phyloP scores from a whole-genome alignment of 129 eudicot species.

The Kitagawia praeruptora region DNA sequence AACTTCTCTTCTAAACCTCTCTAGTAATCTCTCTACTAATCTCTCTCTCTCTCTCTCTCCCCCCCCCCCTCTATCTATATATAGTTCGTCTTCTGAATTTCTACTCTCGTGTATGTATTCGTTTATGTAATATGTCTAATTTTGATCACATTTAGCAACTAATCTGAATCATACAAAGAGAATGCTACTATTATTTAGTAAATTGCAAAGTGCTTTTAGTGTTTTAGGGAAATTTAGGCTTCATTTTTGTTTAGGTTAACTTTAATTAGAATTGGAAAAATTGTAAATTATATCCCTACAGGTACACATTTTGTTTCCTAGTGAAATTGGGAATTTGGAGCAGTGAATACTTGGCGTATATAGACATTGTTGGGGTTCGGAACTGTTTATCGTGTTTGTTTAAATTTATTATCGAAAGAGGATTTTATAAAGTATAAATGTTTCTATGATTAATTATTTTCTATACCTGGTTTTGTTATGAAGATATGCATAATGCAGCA shows the following conservation, averaged over 20 bases:
- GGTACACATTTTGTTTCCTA: background rate
- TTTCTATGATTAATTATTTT: background rate
- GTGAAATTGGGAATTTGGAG: background rate
- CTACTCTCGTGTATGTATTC: background rate
- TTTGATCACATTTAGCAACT: background rate
- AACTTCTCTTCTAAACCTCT: background rate
- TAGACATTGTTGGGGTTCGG: background rate
- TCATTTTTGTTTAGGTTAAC: background rate
- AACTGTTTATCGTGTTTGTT: background rate
- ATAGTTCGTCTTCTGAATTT: background rate
- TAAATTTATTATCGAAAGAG: background rate
- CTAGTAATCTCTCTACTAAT: background rate
- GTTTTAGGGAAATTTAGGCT: background rate
- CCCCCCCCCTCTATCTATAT: background rate
- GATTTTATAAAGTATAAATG: background rate
- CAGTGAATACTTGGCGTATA: background rate
- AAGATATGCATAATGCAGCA: background rate
- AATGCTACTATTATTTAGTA: background rate
- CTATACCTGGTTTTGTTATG: background rate
- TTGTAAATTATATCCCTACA: background rate
- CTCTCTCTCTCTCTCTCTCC: background rate
- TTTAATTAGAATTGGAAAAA: background rate
- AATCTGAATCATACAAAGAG: background rate
- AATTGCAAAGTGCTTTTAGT: background rate
- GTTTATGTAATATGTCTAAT: background rate